Percentiles rank a stretch among this genome's conserved stretches.
Conservation (phyloP, 495 filamentous ascomycete genomes). For the Monascus purpureus region DNA sequence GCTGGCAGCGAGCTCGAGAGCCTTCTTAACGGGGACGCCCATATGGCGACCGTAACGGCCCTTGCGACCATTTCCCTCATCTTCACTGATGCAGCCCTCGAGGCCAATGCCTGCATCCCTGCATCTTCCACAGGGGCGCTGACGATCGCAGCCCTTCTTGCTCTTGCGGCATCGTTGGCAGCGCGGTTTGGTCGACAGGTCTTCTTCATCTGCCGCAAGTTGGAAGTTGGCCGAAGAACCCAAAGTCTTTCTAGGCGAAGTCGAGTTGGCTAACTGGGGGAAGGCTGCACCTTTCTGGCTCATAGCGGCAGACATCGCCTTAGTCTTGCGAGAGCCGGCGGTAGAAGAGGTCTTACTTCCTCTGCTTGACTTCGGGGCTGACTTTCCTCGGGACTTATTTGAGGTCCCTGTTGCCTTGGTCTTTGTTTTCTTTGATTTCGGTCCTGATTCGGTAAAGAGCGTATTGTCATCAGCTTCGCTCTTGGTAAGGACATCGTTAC, state of each 20-base stretch:
- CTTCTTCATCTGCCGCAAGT: constrained; percentile 72
- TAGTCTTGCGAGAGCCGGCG: constrained; percentile 37
- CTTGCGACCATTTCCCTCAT: constrained; percentile 90
- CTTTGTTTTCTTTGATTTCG: constrained; percentile 34
- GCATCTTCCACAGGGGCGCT: constrained; percentile 87
- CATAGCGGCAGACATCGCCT: constrained; percentile 28
- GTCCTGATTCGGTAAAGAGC: constrained; percentile 24
- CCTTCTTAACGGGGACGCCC: constrained; percentile 80
- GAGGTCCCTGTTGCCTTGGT: constrained; percentile 18
- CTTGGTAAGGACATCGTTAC: constrained; percentile 41
- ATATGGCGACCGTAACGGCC: constrained; percentile 94
- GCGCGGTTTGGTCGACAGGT: constrained; percentile 84
- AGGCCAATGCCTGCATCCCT: constrained; percentile 87
- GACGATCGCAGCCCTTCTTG: constrained; percentile 97
- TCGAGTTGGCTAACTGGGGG: constrained; percentile 42
- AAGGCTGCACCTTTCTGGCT: constrained; percentile 47
- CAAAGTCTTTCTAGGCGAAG: constrained; percentile 64
- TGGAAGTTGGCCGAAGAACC: constrained; percentile 53
- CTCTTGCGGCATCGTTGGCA: constrained; percentile 98
- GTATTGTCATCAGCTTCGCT: constrained; percentile 36
- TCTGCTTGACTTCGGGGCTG: constrained; percentile 29
- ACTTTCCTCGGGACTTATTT: constrained; percentile 20
- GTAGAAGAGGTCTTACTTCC: constrained; percentile 25
- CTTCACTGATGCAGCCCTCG: constrained; percentile 90
- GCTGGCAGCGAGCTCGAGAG: constrained; percentile 21